Base-by-base conservation (phyloP, 2,329 filamentous ascomycete species). In the Daldinia sp. region DNA sequence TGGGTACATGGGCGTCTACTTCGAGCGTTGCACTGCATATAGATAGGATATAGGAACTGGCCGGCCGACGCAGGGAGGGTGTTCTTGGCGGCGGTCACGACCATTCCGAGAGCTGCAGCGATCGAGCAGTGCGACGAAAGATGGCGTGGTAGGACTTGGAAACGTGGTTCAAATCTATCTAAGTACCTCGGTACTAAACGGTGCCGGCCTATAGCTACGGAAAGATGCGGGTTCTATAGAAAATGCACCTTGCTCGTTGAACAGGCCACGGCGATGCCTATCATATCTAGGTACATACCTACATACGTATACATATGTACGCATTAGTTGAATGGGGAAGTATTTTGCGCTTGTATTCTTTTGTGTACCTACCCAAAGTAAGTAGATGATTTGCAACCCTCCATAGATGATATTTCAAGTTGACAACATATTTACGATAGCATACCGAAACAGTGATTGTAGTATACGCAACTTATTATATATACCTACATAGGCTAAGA, bases 181-280 rank as follows among this genome's bases (percentile, higher is more conserved):
- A 23, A 18, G 39, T 42, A 44, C 37, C 33, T 20, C 18, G 35
- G 53, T n/a, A 56, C 33, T 26, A 37, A 42, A 41, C 13, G 53
- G 53, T 9, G 56, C 30, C 41, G 56, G 56, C 41, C 56, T 59
- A 48, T 48, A 46, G 10, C n/a, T 26, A 44, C 69, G 66, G 69
- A 54, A 66, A 60, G 56, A 71, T 67, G 60, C 69, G 66, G 66
- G 65, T 63, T 58, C 54, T 55, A 62, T 60, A 69, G 26, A 33
- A 18, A 63, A 58, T 59, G 59, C 65, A 63, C 51, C 42, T 58
- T 44, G 41, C 42, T 51, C 33, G 23, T 39, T 39, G 37, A 54
- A 59, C 26, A 20, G 59, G 28, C 59, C 60, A 48, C 41, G 37
- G 4, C 41, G 35, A 53, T 15, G 26, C 46, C 46, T 50, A 50